Conservation (phyloP, 352 stramenopile species). For the Phytopythium oedochilum region DNA sequence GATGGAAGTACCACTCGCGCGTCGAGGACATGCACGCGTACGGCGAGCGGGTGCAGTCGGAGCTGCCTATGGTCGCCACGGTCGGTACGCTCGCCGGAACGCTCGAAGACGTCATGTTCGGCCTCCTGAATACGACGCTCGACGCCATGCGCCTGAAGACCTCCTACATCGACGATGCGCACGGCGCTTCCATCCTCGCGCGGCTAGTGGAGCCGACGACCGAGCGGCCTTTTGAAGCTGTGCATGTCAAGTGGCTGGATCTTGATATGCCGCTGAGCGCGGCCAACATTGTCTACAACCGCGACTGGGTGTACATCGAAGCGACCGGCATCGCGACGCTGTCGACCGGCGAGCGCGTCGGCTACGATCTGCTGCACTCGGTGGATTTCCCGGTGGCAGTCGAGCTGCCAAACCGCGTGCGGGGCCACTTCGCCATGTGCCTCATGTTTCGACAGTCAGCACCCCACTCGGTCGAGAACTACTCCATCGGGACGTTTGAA, state of each 20-base stretch:
- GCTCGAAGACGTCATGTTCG: conserved; percentile 27
- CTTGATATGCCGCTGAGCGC: conserved; percentile 21
- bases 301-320: conserved; percentile 43
- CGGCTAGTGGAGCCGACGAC: conserved; percentile 25
- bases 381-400: conserved; percentile 28
- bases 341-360: conserved; percentile 17
- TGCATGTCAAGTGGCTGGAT: conserved; percentile 25
- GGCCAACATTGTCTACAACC: conserved; percentile 23
- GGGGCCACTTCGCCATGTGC: conserved; percentile 33
- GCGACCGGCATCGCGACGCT: conserved; percentile 12
- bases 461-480: conserved; percentile 28
- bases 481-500: conserved; percentile 15
- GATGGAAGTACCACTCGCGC: conserved; percentile 34
- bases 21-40: conserved; percentile 37
- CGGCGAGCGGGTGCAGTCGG: conserved; percentile 14
- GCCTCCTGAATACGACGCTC: conserved; percentile 12
- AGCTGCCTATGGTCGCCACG: conserved; percentile 12
- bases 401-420: conserved; percentile 17
- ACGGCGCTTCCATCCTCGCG: conserved; percentile 25
- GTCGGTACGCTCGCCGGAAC: conserved; percentile 18
- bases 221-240: conserved; percentile 27
- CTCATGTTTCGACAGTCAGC: conserved; percentile 33
- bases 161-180: conserved; percentile 25
- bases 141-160: conserved; percentile 16
- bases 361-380: conserved; percentile 17